These are phyloP conservation scores for Claviceps arundinis DNA, from an alignment of 2,329 filamentous ascomycete genomes.

Conservation along the genomic window DNA sequence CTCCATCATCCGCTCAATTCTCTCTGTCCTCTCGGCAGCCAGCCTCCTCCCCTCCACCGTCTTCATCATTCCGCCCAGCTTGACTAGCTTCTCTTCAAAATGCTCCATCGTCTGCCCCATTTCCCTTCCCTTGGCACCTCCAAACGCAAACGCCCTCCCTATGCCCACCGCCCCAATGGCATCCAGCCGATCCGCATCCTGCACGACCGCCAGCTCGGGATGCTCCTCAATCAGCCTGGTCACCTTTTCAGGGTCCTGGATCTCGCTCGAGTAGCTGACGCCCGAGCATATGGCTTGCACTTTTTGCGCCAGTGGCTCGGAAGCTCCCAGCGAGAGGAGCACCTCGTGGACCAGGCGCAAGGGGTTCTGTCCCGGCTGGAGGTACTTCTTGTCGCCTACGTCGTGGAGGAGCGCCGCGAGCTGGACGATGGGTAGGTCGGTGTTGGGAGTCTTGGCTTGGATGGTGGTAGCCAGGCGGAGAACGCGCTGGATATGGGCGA, in stretches of 20 bases:
- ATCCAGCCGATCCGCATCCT: constrained; percentile 89
- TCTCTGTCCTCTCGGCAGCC: constrained; percentile 38
- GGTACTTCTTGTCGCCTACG: constrained; percentile 76
- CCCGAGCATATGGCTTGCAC: constrained; percentile 62
- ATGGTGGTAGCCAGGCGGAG: constrained; percentile 58
- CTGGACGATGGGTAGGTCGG: constrained; percentile 38
- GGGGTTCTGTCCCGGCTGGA: constrained; percentile 40
- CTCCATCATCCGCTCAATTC: constrained; percentile 37
- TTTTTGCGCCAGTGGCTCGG: constrained; percentile 42
- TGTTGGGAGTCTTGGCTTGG: constrained; percentile 33
- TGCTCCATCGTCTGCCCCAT: constrained; percentile 58
- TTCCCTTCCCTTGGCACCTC: constrained; percentile 47
- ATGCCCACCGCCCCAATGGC: constrained; percentile 80
- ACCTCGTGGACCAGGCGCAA: constrained; percentile 42
- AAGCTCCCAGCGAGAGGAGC: constrained; percentile 43
- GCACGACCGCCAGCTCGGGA: constrained; percentile 59
- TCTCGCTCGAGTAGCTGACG: constrained; percentile 68
- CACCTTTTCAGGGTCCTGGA: constrained; percentile 48
- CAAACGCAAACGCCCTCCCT: constrained; percentile 50
- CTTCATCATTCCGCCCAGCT: constrained; percentile 52
- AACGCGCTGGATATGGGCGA: constrained; percentile 70
- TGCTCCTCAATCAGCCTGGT: constrained; percentile 45
- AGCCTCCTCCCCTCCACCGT: constrained; percentile 40
- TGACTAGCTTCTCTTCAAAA: constrained; percentile 63
- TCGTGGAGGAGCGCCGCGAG: constrained; percentile 74